Percentiles rank a stretch among this genome's conserved stretches.
These are phyloP conservation scores for Oryza nivara DNA, from an alignment of 176 grass and related monocot genomes.

Conservation along the genomic window DNA sequence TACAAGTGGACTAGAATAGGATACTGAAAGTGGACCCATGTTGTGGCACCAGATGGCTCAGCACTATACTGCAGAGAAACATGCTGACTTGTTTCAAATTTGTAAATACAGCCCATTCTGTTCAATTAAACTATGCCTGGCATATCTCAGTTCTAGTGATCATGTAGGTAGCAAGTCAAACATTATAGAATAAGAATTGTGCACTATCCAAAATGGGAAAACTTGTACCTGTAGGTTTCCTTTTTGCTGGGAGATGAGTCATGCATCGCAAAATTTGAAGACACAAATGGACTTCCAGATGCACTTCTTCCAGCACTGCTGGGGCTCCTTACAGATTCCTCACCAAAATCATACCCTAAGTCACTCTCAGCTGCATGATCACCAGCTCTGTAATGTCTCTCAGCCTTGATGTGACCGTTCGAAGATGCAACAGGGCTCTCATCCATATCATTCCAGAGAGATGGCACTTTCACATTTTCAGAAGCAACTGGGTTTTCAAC, in stretches of 20 bases:
- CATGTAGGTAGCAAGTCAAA: background rate
- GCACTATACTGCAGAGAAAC: background rate
- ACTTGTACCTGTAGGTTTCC: constrained; percentile 76
- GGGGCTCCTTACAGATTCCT: constrained; percentile 74
- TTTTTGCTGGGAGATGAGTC: constrained; percentile 73
- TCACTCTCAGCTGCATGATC: constrained; percentile 63
- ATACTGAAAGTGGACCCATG: too few relatives aligned
- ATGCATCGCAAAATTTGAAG: constrained; percentile 59
- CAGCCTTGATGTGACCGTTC: constrained; percentile 70
- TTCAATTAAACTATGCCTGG: constrained; percentile 19
- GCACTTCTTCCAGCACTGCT: constrained; percentile 79
- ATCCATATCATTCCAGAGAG: constrained; percentile 75
- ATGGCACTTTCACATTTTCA: constrained; percentile 57
- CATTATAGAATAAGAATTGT: constrained; percentile 1
- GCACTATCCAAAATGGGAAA: constrained; percentile 9
- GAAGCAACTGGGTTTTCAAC: constrained; percentile 61
- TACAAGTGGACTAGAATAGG: background rate
- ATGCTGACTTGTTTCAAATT: background rate
- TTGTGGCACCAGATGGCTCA: background rate
- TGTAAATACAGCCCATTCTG: constrained; percentile 17
- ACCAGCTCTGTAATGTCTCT: constrained; percentile 50
- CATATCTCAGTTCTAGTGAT: constrained; percentile 5
- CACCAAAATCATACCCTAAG: constrained; percentile 80
- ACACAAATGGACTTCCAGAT: constrained; percentile 83
- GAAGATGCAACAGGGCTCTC: constrained; percentile 76